Base-by-base conservation (phyloP, 306 rosid species). In the Medicago truncatula region DNA sequence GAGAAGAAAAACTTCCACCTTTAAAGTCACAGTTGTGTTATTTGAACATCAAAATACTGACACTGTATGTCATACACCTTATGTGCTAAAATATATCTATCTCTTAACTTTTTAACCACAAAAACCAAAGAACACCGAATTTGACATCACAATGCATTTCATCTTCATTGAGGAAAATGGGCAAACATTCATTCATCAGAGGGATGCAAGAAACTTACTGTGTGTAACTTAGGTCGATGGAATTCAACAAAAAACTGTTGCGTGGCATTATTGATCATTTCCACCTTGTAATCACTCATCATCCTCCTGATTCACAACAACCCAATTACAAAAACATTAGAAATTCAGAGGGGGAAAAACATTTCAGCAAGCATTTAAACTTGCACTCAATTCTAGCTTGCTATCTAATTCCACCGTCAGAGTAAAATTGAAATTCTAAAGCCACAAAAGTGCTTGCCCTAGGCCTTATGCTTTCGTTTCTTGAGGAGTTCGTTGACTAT, bases 241-340 rank as follows among this genome's bases (percentile, higher is more conserved):
- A 93, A 93, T 80, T 93, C 88, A 16, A 93, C 96, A 84, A 67
- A 85, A 67, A 93, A 89, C 81, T 91, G 93, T 56, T 87, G 96
- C 87, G 87, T 88, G 84, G 83, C 82, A 85, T 91, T 93, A 71
- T 89, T 77, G 89, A 86, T 78, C 86, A 81, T 91, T 80, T 93
- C 96, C 74, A 91, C 96, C 86, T 86, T 89, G 79, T 89, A 91
- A 88, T 88, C 96, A 78, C 92, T 89, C 97, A 93, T 93, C 96
- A 91, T 89, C 97, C 97, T 89, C 97, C 97, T 93, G 77, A 83
- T 65, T 50, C 81, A 80, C 17, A 72, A 40, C 54, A 36, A 15
- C 67, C 77, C 73, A 50, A 53, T 60, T 68, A 61, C 20, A 68
- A 68, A 67, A 80, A 49, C 15, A 59, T 53, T 49, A 39, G 5